Percentiles rank a stretch among this genome's conserved stretches.
Conservation (phyloP, 495 filamentous ascomycete genomes). For the Neurospora sublineolata region DNA sequence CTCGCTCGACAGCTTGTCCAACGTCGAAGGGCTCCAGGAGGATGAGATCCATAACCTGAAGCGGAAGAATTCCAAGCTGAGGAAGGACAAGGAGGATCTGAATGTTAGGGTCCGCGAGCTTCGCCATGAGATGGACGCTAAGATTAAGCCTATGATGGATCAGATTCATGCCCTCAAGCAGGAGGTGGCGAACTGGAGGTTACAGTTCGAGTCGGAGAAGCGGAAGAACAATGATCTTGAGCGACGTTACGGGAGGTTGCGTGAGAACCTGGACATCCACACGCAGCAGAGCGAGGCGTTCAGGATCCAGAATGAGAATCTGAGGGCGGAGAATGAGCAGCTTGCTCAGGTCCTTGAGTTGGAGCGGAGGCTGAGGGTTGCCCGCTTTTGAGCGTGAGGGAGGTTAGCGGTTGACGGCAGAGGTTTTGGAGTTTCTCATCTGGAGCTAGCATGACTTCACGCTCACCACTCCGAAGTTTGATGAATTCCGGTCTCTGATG, state of each 20-base stretch:
- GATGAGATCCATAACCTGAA: slow-evolving; percentile 8
- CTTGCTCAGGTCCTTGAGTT: background rate
- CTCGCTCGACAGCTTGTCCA: slow-evolving; percentile 9
- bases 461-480: no score
- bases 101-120: slow-evolving; percentile 5
- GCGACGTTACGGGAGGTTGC: slow-evolving; percentile 1
- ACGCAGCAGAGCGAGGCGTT: slow-evolving; percentile 10
- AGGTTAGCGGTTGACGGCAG: background rate
- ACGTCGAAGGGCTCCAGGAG: slow-evolving; percentile 10
- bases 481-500: no score
- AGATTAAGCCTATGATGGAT: background rate
- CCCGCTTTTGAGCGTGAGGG: background rate
- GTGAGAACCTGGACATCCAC: slow-evolving; percentile 1
- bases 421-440: background rate
- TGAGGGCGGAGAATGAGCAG: background rate
- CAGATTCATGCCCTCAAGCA: slow-evolving; percentile 4
- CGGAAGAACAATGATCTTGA: slow-evolving; percentile 4
- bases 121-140: slow-evolving; percentile 2
- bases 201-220: slow-evolving; percentile 6
- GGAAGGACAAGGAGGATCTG: slow-evolving; percentile 12
- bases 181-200: slow-evolving; percentile 9
- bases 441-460: background rate
- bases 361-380: background rate
- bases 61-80: slow-evolving; percentile 11
- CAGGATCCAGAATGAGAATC: background rate